A percentile compares a stretch with the other conserved stretches of the same genome.
phyloP scores from a whole-genome alignment of 2,329 filamentous ascomycete genomes.

The Botrytis pseudocinerea region DNA sequence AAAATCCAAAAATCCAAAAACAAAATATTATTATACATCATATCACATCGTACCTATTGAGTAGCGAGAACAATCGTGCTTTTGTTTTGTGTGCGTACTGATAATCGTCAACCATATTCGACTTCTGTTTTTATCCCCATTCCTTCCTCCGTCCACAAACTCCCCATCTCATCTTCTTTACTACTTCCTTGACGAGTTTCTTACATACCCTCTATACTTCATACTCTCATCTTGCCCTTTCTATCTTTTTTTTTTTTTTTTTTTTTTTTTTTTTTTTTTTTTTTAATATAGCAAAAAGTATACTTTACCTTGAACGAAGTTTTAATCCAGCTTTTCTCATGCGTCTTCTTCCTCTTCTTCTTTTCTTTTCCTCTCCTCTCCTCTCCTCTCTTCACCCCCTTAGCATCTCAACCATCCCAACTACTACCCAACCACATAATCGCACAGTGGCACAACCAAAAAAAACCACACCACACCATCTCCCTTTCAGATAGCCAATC shows the following conservation, averaged over 20 bases:
- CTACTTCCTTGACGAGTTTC: rapidly evolving
- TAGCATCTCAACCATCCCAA: no score
- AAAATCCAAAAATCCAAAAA: neutral
- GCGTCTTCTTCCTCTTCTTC: no score
- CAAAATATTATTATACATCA: neutral
- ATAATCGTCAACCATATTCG: no score
- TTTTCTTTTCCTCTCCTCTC: no score
- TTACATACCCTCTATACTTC: neutral
- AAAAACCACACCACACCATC: no score
- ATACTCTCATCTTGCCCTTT: neutral
- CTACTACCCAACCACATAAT: no score
- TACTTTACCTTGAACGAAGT: rapidly evolving
- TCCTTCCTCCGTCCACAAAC: neutral
- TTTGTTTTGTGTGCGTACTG: no score
- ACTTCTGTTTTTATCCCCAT: neutral
- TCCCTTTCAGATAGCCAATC: no score
- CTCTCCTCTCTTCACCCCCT: no score
- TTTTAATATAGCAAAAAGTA: neutral
- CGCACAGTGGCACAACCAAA: no score
- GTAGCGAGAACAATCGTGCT: rapidly evolving
- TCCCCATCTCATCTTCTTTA: neutral
- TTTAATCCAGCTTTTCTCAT: neutral
- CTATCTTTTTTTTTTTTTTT: no score
- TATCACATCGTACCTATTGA: neutral
- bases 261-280: no score